Evolutionary conservation across 169 alveolate species (phyloP).

Genomic region (Ichthyophthirius multifiliis): DNA sequence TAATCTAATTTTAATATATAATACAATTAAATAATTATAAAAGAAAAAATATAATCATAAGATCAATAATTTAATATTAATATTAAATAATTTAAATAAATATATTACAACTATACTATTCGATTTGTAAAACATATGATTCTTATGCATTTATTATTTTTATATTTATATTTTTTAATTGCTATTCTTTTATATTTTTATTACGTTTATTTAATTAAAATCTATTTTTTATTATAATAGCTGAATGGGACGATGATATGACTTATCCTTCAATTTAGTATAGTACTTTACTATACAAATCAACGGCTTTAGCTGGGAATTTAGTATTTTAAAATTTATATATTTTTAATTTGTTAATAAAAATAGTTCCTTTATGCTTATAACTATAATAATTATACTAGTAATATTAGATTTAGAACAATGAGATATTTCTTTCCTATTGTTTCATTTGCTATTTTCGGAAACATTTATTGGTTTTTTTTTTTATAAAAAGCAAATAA

Average conservation of each 20-base stretch:
- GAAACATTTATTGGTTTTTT: slow-evolving; percentile 20
- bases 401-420: slow-evolving; percentile 40
- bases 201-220: background rate
- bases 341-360: background rate
- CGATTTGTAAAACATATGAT: too few species aligned
- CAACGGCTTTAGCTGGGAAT: slow-evolving; percentile 32
- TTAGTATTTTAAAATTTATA: slow-evolving; percentile 42
- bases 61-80: too few species aligned
- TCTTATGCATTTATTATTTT: too few species aligned
- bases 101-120: too few species aligned
- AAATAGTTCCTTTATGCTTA: slow-evolving; percentile 57
- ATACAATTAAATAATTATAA: too few species aligned
- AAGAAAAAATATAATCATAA: too few species aligned
- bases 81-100: too few species aligned
- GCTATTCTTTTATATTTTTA: too few species aligned
- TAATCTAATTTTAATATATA: too few species aligned
- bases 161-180: too few species aligned
- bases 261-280: slow-evolving; percentile 57
- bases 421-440: slow-evolving; percentile 44
- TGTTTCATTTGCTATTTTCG: slow-evolving; percentile 28
- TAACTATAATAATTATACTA: slow-evolving; percentile 52
- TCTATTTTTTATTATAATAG: slow-evolving; percentile 10
- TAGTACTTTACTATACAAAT: slow-evolving; percentile 43
- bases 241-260: slow-evolving; percentile 83
- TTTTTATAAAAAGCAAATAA: background rate